These are phyloP conservation scores for Leptomonas pyrrhocoris DNA, from an alignment of 208 protist genomes.

Conservation along the genomic window DNA sequence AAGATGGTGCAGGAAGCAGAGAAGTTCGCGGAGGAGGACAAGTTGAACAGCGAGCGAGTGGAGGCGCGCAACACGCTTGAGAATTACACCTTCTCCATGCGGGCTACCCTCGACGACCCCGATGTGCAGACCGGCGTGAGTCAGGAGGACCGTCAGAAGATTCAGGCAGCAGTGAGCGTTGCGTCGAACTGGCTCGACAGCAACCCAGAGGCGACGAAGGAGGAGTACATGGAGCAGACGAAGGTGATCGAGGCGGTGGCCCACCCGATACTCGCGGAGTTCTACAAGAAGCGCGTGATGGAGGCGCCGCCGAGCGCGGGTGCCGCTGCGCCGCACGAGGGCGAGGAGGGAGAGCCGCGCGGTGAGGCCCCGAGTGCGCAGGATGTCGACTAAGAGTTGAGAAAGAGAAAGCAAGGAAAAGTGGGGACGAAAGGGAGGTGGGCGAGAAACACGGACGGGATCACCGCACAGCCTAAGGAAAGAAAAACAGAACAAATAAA, in stretches of 20 bases:
- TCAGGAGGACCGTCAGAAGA: constrained; percentile 89
- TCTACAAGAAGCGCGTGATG: constrained; percentile 89
- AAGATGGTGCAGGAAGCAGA: constrained; percentile 94
- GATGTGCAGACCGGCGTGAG: constrained; percentile 91
- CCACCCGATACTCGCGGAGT: constrained; percentile 95
- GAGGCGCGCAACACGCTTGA: constrained; percentile 94
- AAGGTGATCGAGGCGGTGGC: constrained; percentile 92
- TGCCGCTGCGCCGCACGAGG: constrained; percentile 11
- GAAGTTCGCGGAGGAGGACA: constrained; percentile 92
- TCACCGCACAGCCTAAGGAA: too few relatives aligned
- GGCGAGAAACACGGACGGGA: not conserved
- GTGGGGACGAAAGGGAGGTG: not conserved
- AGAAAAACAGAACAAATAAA: too few relatives aligned
- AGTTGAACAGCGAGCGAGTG: constrained; percentile 86
- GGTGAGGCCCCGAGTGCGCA: constrained; percentile 34
- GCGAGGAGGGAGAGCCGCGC: constrained; percentile 5
- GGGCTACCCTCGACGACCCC: constrained; percentile 93
- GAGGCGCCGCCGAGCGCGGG: constrained; percentile 48
- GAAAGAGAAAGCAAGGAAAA: not conserved
- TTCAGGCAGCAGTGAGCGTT: constrained; percentile 88
- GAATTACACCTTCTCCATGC: constrained; percentile 95
- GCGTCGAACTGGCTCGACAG: constrained; percentile 95
- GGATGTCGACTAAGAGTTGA: constrained; percentile 58
- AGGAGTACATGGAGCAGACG: constrained; percentile 92
- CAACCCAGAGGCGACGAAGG: constrained; percentile 94